Percentiles rank a stretch among this genome's conserved stretches.
Evolutionary conservation across 768 basidiomycete species (phyloP).

Genomic region (Phylloporus arenicola): DNA sequence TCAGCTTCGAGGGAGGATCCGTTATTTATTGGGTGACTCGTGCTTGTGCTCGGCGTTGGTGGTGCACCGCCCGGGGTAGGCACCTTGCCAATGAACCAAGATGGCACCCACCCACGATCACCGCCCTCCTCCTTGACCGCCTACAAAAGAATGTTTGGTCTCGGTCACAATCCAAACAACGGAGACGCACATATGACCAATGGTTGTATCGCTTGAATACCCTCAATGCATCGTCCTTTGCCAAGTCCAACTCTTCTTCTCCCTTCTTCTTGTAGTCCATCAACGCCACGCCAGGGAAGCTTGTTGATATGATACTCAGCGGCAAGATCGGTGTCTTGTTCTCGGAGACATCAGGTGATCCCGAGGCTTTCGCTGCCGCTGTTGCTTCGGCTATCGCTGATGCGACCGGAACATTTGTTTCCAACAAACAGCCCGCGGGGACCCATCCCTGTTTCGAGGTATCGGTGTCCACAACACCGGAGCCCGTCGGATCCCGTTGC

Average conservation of each 20-base stretch:
- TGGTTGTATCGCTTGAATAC: slow-evolving; percentile 99
- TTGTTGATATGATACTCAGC: slow-evolving; percentile 89
- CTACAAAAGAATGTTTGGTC: slow-evolving; percentile 34
- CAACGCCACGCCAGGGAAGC: slow-evolving; percentile 91
- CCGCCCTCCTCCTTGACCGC: slow-evolving; percentile 92
- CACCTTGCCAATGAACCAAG: slow-evolving; percentile 95
- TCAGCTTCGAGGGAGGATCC: slow-evolving; percentile 34
- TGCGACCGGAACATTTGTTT: slow-evolving; percentile 87
- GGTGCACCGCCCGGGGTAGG: slow-evolving; percentile 38
- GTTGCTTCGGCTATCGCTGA: slow-evolving; percentile 81
- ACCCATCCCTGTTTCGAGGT: slow-evolving; percentile 91
- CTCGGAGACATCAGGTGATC: slow-evolving; percentile 35
- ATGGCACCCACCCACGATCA: slow-evolving; percentile 95
- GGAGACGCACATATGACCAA: slow-evolving; percentile 78
- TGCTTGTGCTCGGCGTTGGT: slow-evolving; percentile 46
- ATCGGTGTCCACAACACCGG: slow-evolving; percentile 72
- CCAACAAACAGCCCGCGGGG: slow-evolving; percentile 92
- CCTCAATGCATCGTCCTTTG: slow-evolving; percentile 81
- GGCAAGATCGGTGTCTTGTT: slow-evolving; percentile 80
- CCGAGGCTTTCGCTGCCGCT: slow-evolving; percentile 48
- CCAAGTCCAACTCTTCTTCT: slow-evolving; percentile 84
- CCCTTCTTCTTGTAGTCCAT: slow-evolving; percentile 97
- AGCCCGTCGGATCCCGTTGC: slow-evolving; percentile 85
- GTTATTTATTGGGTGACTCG: slow-evolving; percentile 30
- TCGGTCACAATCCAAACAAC: background rate